Base-by-base conservation (phyloP, 805 yeast species). In the Pichia membranifaciens region DNA sequence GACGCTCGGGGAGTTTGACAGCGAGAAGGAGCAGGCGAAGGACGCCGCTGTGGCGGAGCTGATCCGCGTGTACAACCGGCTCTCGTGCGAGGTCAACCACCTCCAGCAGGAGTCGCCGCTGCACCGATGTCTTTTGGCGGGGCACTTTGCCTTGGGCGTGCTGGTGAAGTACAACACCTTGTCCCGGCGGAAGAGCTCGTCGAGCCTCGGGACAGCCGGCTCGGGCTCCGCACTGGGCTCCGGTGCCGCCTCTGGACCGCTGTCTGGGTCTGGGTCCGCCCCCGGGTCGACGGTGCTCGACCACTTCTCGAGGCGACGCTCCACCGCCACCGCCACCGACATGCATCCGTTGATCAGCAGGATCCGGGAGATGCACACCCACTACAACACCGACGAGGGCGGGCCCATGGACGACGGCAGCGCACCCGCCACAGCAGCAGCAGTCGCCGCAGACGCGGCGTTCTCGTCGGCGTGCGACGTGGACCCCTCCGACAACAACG, bases 131-230 rank as follows among this genome's bases (percentile, higher is more conserved):
- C 58, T 75, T 1, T 56, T 75, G 20, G 74, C 82, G 3, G 80
- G 82, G 3, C 64, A 75, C 9, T 62, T 76, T 20, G 75, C 83
- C 6, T 59, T 77, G 41, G 82, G 81, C 22, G 65, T 59, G 36
- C 69, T 78, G 43, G 61, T 72, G 25, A 79, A 78, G 55, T 71
- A 73, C 51, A 68, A 70, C 33, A 61, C 60, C 17, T 57, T 72
- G 31, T 25, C 39, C 13, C 31, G 50, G n/a, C 18, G 50, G 10
- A 69, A 66, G 60, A 59, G 58, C 38, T 50, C 76, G 1, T 28
- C 45, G 2, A 28, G 25, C 6, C 17, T 25, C 9, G 34, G 35
- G 5, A 17, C 28, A 7, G 13, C 34, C 23, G 43, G 25, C 15
- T 20, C 15, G 23, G 32, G 16, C 13, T 6, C 34, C 12, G 35